Base-by-base conservation (phyloP, 495 filamentous ascomycete species). In the Peziza echinospora region DNA sequence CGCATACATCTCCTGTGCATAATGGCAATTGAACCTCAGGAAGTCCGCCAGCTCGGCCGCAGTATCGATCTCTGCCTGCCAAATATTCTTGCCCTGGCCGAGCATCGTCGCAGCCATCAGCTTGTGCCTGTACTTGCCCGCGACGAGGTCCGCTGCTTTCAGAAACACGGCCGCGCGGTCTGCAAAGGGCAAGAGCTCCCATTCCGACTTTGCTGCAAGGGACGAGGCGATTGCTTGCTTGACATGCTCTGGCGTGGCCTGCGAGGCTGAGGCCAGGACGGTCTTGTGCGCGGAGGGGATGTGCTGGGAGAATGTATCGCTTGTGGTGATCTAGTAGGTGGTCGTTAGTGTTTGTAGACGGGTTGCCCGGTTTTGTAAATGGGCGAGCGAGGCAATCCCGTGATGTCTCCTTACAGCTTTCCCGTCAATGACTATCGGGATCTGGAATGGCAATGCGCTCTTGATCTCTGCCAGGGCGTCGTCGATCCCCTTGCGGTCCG, bases 41-140 rank as follows among this genome's bases (percentile, higher is more conserved):
- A 96, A 96, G 61, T 96, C 86, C 52, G 72, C 76, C 37, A 92
- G 64, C 68, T 96, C 86, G 2, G 87, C 87, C 3, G 87, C 86
- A 21, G 87, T 75, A 63, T 94, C 85, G 53, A 94, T 92, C 71
- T 94, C 85, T 17, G 85, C 85, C 62, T 94, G 85, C 83, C 83
- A 93, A 21, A 80, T 81, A 62, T 92, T 93, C 71, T 94, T 94
- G 51, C 85, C 85, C 62, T 94, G 85, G 24, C 85, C 85, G 21
- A 92, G 69, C 71, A 94, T 92, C 6, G 85, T 94, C 28, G 84
- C 72, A 5, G 86, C 85, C 79, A 92, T 86, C 47, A 94, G 67
- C 49, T 89, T 81, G 61, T 91, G 91, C 53, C 85, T 73, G 65
- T 94, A 93, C 63, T 93, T 93, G 50, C 73, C 76, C 26, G 81